These are phyloP conservation scores for Heliamphora pulchella DNA, from an alignment of 179 eudicot species.

Conservation along the genomic window DNA sequence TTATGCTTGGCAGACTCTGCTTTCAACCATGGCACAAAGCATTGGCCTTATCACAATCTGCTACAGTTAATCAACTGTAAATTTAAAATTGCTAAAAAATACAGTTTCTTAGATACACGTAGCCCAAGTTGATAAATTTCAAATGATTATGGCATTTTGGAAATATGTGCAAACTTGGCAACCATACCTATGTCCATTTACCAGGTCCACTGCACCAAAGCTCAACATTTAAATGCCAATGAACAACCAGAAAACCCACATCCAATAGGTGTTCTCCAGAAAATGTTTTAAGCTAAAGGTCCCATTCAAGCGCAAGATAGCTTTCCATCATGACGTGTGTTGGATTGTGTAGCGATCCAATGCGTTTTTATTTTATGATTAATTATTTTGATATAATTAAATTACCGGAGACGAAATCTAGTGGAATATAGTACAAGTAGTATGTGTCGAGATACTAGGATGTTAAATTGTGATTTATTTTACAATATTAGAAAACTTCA, in stretches of 20 bases:
- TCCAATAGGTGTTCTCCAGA: not conserved
- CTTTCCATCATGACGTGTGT: not conserved
- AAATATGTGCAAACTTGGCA: not conserved
- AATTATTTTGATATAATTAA: no score
- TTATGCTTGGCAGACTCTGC: not conserved
- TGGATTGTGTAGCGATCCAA: no score
- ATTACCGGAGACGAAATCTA: no score
- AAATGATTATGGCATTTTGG: not conserved
- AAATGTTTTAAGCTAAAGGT: not conserved
- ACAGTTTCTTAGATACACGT: not conserved
- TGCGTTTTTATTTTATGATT: no score
- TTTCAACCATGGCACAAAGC: not conserved
- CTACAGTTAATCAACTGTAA: not conserved
- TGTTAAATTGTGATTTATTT: no score
- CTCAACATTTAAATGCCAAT: not conserved
- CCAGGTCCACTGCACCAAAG: not conserved
- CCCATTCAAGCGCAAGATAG: not conserved
- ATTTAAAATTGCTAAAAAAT: not conserved
- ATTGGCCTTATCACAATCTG: not conserved
- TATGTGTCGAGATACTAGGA: no score
- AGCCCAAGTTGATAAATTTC: not conserved
- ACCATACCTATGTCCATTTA: not conserved
- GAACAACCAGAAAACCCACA: not conserved
- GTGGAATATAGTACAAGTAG: no score
- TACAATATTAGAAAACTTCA: no score